Evolutionary conservation across 129 eudicot genomes (phyloP), one percentile per base, ranked within the genome.

Genomic region (Centaurea solstitialis): DNA sequence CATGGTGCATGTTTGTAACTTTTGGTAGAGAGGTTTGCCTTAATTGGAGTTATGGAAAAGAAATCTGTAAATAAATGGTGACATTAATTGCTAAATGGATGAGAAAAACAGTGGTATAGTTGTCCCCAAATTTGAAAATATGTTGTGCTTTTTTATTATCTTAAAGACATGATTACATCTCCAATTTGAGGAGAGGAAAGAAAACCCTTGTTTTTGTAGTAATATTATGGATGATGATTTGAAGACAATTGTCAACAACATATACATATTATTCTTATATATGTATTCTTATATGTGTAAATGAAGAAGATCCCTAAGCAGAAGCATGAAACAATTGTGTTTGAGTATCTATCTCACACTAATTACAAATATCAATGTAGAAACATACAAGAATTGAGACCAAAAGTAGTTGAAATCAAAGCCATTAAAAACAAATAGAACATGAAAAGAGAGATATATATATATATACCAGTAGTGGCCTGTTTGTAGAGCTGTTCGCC

Each of bases 391-490:
- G 13, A 73, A 45, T 9, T 23, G 66, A 13, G 53, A 73, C 23
- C 57, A 62, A 11, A 20, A 33, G 33, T 76, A 22, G n/a, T 12
- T 38, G 7, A 53, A 24, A 76, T n/a, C n/a, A n/a, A n/a, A n/a
- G 7, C 59, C 71, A 76, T 8, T 17, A 73, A 41, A 45, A 73
- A 28, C 1, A 53, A 80, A 79, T 70, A 26, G 10, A 22, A n/a
- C 65, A n/a, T n/a, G n/a, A n/a, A n/a, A n/a, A n/a, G n/a, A n/a
- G n/a, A n/a, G n/a, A n/a, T n/a, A n/a, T n/a, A n/a, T n/a, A n/a
- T n/a, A n/a, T n/a, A n/a, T n/a, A n/a, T 76, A 94, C 98, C 93
- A 40, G 82, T 82, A 70, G 97, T 94, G 66, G 98, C 98, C 69
- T 94, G 96, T 79, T 94, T 94, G 85, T 87, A 89, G 73, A 94